A percentile compares a stretch with the other conserved stretches of the same genome.
Conservation (phyloP, 345 rosid genomes). For the Populus simonii region DNA sequence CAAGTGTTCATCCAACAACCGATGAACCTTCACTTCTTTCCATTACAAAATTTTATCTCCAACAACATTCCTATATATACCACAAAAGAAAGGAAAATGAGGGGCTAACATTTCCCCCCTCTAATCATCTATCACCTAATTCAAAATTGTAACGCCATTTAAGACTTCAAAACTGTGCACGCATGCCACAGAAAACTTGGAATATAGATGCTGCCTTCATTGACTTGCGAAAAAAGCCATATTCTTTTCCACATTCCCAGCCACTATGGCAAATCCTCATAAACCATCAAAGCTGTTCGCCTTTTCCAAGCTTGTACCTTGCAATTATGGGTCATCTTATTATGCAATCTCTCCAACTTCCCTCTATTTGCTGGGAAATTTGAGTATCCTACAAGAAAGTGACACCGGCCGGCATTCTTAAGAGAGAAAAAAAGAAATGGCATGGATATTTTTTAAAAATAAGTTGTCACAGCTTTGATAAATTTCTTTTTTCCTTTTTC, state of each 20-base stretch:
- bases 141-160: constrained; percentile 4
- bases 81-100: neutral
- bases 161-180: neutral
- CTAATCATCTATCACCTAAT: neutral
- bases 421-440: too few species aligned
- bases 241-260: neutral
- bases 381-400: neutral
- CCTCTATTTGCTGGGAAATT: neutral
- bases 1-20: neutral
- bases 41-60: neutral
- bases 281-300: neutral
- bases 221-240: neutral
- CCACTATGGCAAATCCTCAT: neutral
- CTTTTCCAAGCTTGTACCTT: neutral
- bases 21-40: neutral
- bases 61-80: neutral
- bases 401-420: neutral
- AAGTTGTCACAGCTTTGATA: neutral
- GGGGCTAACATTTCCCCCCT: neutral
- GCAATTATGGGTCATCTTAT: neutral
- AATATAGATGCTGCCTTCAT: neutral
- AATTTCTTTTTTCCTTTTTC: neutral
- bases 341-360: neutral
- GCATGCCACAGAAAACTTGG: neutral
- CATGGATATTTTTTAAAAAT: too few species aligned